Evolutionary conservation across 768 basidiomycete species (phyloP).

Genomic region (Boletus coccyginus): DNA sequence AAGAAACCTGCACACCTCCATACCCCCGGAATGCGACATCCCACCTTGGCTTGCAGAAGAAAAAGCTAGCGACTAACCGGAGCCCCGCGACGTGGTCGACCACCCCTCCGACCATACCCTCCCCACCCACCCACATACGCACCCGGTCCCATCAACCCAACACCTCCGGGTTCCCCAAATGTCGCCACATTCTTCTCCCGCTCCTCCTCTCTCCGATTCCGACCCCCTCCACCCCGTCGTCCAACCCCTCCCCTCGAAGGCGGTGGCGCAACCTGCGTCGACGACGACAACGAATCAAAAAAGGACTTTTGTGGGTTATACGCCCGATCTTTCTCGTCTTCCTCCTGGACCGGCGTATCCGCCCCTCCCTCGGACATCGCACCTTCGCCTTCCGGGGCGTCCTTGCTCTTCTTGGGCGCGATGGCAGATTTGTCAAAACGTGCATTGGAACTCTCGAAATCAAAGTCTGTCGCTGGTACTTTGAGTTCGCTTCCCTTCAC

Average conservation of each 20-base stretch:
- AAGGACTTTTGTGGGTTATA: constrained; percentile 80
- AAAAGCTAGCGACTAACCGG: constrained; percentile 21
- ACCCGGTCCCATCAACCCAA: constrained; percentile 74
- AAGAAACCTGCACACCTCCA: neutral
- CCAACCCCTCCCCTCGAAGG: constrained; percentile 38
- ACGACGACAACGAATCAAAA: constrained; percentile 68
- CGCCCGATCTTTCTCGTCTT: constrained; percentile 44
- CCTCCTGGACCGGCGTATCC: constrained; percentile 30
- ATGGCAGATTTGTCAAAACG: constrained; percentile 75
- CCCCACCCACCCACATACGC: constrained; percentile 81
- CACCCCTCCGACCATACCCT: constrained; percentile 55
- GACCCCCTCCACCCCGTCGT: constrained; percentile 48
- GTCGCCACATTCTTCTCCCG: constrained; percentile 82
- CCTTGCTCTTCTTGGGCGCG: constrained; percentile 34
- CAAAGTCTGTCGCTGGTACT: constrained; percentile 77
- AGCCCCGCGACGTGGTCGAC: constrained; percentile 37
- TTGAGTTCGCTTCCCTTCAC: constrained; percentile 38
- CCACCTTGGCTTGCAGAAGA: neutral
- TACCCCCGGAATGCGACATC: neutral
- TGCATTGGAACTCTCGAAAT: constrained; percentile 75
- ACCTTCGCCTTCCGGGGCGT: constrained; percentile 28
- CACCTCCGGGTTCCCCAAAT: constrained; percentile 82
- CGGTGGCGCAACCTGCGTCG: constrained; percentile 36
- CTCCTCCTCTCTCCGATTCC: constrained; percentile 78
- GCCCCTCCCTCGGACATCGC: constrained; percentile 31